Evolutionary conservation across 2,329 filamentous ascomycete genomes (phyloP).

Genomic region (Cucurbitaria berberidis): DNA sequence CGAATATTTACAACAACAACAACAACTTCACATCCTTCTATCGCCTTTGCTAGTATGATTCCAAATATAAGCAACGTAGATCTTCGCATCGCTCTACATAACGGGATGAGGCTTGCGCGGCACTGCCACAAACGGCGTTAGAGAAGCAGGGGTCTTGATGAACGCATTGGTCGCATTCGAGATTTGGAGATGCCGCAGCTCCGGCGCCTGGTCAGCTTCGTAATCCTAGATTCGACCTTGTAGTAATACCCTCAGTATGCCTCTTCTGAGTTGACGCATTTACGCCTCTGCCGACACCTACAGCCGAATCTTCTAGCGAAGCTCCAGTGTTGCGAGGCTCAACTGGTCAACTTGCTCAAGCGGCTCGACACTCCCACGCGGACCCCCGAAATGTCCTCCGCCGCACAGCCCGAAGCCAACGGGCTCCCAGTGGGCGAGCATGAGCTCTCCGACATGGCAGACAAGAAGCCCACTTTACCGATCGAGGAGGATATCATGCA

Average conservation of each 20-base stretch:
- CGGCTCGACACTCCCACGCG: conserved; percentile 8
- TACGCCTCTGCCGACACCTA: background rate
- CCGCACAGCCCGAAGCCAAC: conserved; percentile 27
- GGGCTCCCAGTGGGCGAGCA: conserved; percentile 35
- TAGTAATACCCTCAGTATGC: conserved; percentile 16
- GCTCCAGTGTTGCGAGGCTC: background rate
- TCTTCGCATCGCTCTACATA: background rate
- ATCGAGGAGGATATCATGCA: conserved; percentile 91
- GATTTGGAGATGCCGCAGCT: conserved; percentile 23
- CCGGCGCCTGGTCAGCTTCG: conserved; percentile 20
- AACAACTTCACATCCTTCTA: background rate
- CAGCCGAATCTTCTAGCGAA: background rate
- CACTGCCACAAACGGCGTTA: conserved; percentile 19
- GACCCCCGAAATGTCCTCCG: conserved; percentile 38
- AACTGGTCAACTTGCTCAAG: conserved; percentile 1
- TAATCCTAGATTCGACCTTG: background rate
- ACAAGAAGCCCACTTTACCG: conserved; percentile 50
- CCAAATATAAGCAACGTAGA: background rate
- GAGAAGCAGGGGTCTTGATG: conserved; percentile 23
- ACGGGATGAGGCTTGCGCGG: conserved; percentile 14
- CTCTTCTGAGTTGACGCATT: conserved; percentile 5
- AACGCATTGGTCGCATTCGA: conserved; percentile 26
- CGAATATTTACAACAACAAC: too few species aligned
- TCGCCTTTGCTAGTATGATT: background rate
- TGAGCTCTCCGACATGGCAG: conserved; percentile 48